phyloP scores from a whole-genome alignment of 1,284 basidiomycete species.

The Chondrostereum purpureum region DNA sequence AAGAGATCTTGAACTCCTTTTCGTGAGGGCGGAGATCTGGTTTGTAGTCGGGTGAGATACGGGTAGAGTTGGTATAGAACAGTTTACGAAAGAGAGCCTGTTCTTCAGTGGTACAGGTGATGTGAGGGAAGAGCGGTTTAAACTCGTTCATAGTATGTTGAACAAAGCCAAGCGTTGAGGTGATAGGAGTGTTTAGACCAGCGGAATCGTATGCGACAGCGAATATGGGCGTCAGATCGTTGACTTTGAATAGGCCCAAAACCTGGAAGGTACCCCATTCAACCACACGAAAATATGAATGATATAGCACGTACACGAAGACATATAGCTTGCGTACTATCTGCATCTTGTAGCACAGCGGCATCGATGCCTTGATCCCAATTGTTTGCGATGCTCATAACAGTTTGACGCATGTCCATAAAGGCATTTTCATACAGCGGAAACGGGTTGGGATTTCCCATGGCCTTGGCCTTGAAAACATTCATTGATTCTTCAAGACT shows the following conservation, averaged over 20 bases:
- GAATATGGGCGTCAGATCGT: conserved; percentile 4
- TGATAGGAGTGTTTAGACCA: not conserved
- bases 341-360: conserved; percentile 11
- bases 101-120: conserved; percentile 19
- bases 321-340: conserved; percentile 8
- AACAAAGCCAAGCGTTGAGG: conserved; percentile 1
- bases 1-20: conserved; percentile 23
- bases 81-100: conserved; percentile 26
- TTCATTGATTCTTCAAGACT: not conserved
- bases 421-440: conserved; percentile 9
- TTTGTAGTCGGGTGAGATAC: conserved; percentile 22
- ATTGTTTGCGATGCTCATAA: conserved; percentile 8
- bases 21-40: conserved; percentile 18
- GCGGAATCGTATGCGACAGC: conserved; percentile 4
- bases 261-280: not conserved
- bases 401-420: conserved; percentile 11
- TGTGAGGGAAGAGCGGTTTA: too few species aligned
- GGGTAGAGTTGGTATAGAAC: conserved; percentile 28
- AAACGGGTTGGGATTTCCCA: conserved; percentile 2
- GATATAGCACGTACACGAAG: conserved; percentile 8
- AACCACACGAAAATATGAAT: too few species aligned
- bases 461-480: not conserved
- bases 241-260: not conserved
- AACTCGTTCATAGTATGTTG: conserved; percentile 14
- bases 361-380: conserved; percentile 3